phyloP scores from a whole-genome alignment of 2,329 filamentous ascomycete species.

The Calcarisporium arbuscula region DNA sequence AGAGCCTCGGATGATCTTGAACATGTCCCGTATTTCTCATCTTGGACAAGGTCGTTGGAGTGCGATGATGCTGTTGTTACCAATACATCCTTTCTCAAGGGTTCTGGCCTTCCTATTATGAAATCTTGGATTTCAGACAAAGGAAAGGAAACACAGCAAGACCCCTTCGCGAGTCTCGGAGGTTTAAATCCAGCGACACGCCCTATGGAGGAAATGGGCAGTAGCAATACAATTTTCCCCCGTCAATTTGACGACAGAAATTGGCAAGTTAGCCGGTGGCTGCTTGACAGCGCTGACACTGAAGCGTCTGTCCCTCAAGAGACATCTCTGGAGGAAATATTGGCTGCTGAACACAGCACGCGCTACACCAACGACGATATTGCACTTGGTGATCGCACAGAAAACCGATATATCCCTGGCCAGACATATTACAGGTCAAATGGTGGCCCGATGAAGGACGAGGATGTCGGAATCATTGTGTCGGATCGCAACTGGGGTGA shows the following conservation, averaged over 20 bases:
- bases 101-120: conserved; percentile 15
- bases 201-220: conserved; percentile 35
- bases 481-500: conserved; percentile 43
- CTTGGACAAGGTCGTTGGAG: conserved; percentile 27
- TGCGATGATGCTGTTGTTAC: conserved; percentile 13
- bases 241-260: conserved; percentile 36
- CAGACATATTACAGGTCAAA: conserved; percentile 42
- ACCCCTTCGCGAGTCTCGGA: conserved; percentile 31
- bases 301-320: conserved; percentile 19
- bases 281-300: conserved; percentile 35
- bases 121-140: conserved; percentile 26
- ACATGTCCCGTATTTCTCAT: conserved; percentile 38
- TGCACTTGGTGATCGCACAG: conserved; percentile 38
- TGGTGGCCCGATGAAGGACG: conserved; percentile 35
- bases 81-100: conserved; percentile 21
- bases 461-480: conserved; percentile 45
- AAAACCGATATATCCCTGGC: conserved; percentile 42
- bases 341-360: conserved; percentile 12
- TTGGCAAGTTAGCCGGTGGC: conserved; percentile 44
- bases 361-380: conserved; percentile 36
- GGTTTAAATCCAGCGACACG: conserved; percentile 44
- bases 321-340: conserved; percentile 17
- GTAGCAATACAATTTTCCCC: conserved; percentile 41
- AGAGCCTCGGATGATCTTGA: conserved; percentile 38
- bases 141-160: conserved; percentile 30